These are phyloP conservation scores for Rhodotorula sp. DNA, from an alignment of 1,284 basidiomycete species.

Conservation along the genomic window DNA sequence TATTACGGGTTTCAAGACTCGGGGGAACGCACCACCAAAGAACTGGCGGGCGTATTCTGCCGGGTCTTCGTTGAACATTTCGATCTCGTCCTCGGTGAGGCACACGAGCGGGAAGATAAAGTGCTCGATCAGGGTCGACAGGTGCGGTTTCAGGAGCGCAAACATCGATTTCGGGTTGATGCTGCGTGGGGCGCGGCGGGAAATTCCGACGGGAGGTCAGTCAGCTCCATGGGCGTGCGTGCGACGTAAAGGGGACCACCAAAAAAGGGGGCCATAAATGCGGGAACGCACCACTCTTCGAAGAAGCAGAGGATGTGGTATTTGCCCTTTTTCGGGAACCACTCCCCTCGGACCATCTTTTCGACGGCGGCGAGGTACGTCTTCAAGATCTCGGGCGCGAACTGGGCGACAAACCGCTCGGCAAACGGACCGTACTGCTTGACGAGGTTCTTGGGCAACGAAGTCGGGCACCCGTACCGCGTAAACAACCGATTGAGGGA, in stretches of 20 bases:
- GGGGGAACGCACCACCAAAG: constrained; percentile 61
- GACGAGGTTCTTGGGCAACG: constrained; percentile 66
- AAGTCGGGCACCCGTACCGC: constrained; percentile 74
- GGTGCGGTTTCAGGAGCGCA: constrained; percentile 77
- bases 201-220: too few species aligned
- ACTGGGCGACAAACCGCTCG: constrained; percentile 69
- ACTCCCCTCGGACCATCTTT: constrained; percentile 61
- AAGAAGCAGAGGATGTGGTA: constrained; percentile 78
- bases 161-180: constrained; percentile 86
- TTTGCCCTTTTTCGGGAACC: constrained; percentile 77
- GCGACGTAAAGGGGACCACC: too few species aligned
- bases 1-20: too few species aligned
- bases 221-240: too few species aligned
- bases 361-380: constrained; percentile 74
- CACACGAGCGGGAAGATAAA: constrained; percentile 83
- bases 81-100: constrained; percentile 65
- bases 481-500: constrained; percentile 54
- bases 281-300: constrained; percentile 74
- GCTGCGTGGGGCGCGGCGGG: constrained; percentile 54
- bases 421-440: constrained; percentile 70
- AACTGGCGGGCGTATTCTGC: constrained; percentile 70
- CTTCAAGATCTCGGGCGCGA: constrained; percentile 79
- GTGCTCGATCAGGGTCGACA: constrained; percentile 66
- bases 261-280: too few species aligned
- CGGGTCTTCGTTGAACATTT: constrained; percentile 73